A percentile compares a stretch with the other conserved stretches of the same genome.
phyloP scores from a whole-genome alignment of 257 asterid species.

The Nemophila menziesii region DNA sequence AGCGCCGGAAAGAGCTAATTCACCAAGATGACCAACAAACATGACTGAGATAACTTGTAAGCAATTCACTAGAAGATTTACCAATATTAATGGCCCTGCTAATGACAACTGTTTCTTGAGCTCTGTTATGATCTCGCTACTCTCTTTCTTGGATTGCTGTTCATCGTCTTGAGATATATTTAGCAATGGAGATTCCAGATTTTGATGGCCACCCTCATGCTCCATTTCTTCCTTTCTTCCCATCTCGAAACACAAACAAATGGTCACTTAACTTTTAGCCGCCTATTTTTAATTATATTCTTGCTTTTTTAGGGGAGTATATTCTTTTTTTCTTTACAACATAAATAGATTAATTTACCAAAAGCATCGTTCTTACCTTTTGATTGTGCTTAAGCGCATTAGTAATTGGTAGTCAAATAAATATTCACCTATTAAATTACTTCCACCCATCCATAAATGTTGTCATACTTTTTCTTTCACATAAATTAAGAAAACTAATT shows the following conservation, averaged over 20 bases:
- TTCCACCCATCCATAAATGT: too few relatives aligned
- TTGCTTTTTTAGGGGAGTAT: too few relatives aligned
- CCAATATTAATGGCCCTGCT: constrained; percentile 49
- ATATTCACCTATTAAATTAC: too few relatives aligned
- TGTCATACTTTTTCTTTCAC: too few relatives aligned
- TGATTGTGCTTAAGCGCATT: too few relatives aligned
- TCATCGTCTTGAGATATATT: constrained; percentile 7
- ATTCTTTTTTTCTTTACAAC: too few relatives aligned
- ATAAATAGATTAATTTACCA: too few relatives aligned
- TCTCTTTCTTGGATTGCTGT: constrained; percentile 10
- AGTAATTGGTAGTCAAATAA: too few relatives aligned
- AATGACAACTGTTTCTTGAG: constrained; percentile 27
- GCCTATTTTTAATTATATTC: too few relatives aligned
- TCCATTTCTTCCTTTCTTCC: constrained; percentile 7
- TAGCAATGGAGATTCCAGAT: constrained; percentile 9
- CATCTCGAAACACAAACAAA: background rate
- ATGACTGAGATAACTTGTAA: constrained; percentile 43
- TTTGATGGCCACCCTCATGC: background rate
- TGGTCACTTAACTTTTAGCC: too few relatives aligned
- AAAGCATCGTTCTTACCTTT: too few relatives aligned
- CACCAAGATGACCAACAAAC: constrained; percentile 61
- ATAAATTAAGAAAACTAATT: too few relatives aligned
- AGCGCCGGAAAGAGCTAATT: constrained; percentile 54
- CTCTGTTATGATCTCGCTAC: constrained; percentile 27
- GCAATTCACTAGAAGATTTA: constrained; percentile 33